Base-by-base conservation (phyloP, 768 basidiomycete genomes). In the Tulasnella sp. region DNA sequence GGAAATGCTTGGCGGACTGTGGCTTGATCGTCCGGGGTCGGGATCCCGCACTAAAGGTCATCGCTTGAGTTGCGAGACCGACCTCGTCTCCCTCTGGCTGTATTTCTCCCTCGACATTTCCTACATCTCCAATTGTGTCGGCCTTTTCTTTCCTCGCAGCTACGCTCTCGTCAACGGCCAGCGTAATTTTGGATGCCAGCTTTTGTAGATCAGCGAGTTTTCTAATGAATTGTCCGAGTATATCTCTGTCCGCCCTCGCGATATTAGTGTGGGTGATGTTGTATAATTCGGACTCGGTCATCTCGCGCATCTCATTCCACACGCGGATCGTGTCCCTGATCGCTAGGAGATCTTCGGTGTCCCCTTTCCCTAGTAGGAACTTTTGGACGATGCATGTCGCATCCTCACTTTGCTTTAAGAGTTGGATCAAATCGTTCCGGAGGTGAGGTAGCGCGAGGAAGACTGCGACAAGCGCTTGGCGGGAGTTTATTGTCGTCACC, bases 381-480 rank as follows among this genome's bases (percentile, higher is more conserved):
- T 79, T 81, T 65, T 94, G 91, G 15, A 88, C 79, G 47, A 89
- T 80, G 11, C 91, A 85, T 11, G 78, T 77, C 3, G 79, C 76
- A 67, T 94, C 91, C 65, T 85, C 87, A 1, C 80, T 71, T 48
- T 79, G 74, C 24, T 74, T 74, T 49, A 94, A 70, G 23, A 75
- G 67, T 45, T 75, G 76, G 15, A 75, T 68, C 17, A 92, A 71
- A 65, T 90, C 88, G 34, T 77, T 74, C 43, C 81, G 79, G 43
- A 90, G 76, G 67, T 84, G 79, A 30, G 80, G 77, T 29, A 82
- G 73, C 9, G 73, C 64, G 64, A 77, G 72, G 67, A 93, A 85
- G 65, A 85, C 81, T 2, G 83, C 77, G 23, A 93, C 88, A 4
- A 91, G 70, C n/a, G 80, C 79, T 67, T 91, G 90, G 4, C 85